phyloP scores from a whole-genome alignment of 768 basidiomycete species.

The Pisolithus microcarpus region DNA sequence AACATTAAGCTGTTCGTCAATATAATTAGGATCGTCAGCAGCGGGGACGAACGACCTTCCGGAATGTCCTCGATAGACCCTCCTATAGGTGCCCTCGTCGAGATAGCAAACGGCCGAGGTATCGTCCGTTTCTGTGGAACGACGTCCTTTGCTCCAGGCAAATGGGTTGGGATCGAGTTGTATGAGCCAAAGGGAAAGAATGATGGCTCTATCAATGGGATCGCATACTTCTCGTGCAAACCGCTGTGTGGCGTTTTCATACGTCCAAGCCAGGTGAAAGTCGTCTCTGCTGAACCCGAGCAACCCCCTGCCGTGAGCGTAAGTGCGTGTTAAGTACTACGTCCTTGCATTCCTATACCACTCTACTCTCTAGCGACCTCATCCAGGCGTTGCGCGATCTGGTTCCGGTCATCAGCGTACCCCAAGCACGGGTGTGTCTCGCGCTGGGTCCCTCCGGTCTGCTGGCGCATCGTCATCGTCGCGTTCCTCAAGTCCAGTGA shows the following conservation, averaged over 20 bases:
- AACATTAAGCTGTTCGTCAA: no score
- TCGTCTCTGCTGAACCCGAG: slow-evolving; percentile 34
- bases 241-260: slow-evolving; percentile 82
- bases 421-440: slow-evolving; percentile 42
- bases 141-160: slow-evolving; percentile 79
- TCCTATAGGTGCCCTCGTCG: slow-evolving; percentile 67
- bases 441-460: slow-evolving; percentile 35
- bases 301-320: slow-evolving; percentile 17
- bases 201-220: slow-evolving; percentile 79
- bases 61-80: slow-evolving; percentile 35
- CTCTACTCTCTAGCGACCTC: slow-evolving; percentile 19
- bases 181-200: slow-evolving; percentile 86
- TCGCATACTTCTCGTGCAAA: slow-evolving; percentile 76
- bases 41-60: background rate
- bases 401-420: slow-evolving; percentile 53
- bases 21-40: no score
- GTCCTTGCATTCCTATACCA: background rate
- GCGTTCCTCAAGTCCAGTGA: slow-evolving; percentile 60
- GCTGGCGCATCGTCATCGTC: slow-evolving; percentile 45
- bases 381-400: slow-evolving; percentile 23
- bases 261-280: slow-evolving; percentile 74
- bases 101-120: slow-evolving; percentile 74
- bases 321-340: slow-evolving; percentile 6
- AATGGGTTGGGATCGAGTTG: slow-evolving; percentile 94
- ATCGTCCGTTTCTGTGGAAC: slow-evolving; percentile 79